Evolutionary conservation across 2,329 filamentous ascomycete species (phyloP).

Genomic region (Phoma sp.): DNA sequence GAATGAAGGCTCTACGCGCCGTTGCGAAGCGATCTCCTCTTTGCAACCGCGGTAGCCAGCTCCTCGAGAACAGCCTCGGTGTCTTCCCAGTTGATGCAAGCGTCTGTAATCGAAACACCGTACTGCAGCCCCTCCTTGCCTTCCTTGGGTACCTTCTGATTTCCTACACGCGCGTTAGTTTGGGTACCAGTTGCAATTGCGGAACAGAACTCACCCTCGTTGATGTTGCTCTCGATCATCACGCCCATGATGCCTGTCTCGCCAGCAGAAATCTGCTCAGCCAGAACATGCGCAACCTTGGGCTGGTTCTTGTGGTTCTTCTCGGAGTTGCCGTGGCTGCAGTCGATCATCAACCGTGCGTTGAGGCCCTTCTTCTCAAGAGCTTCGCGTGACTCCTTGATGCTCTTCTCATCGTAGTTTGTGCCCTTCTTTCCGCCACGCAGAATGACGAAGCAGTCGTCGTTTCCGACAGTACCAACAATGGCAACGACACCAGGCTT

Average conservation of each 20-base stretch:
- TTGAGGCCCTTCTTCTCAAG: conserved; percentile 76
- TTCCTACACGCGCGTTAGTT: conserved; percentile 60
- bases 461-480: conserved; percentile 91
- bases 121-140: conserved; percentile 87
- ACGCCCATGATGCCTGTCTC: conserved; percentile 92
- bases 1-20: conserved; percentile 33
- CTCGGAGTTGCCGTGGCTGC: conserved; percentile 92
- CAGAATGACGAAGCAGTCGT: conserved; percentile 96
- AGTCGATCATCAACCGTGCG: conserved; percentile 93
- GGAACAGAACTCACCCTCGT: conserved; percentile 71
- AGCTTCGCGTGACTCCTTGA: conserved; percentile 81
- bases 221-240: conserved; percentile 98
- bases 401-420: conserved; percentile 88
- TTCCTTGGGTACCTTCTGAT: conserved; percentile 89
- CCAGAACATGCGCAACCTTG: conserved; percentile 83
- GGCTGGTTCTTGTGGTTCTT: conserved; percentile 99
- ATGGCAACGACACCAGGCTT: conserved; percentile 96
- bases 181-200: neutral
- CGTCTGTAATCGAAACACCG: conserved; percentile 96
- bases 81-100: conserved; percentile 94
- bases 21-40: conserved; percentile 65
- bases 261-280: conserved; percentile 83
- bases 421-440: conserved; percentile 91
- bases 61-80: conserved; percentile 79
- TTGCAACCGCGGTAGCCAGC: conserved; percentile 80